Percentiles rank a stretch among this genome's conserved stretches.
Evolutionary conservation across 768 basidiomycete species (phyloP).

Genomic region (Polyporus arcularius): DNA sequence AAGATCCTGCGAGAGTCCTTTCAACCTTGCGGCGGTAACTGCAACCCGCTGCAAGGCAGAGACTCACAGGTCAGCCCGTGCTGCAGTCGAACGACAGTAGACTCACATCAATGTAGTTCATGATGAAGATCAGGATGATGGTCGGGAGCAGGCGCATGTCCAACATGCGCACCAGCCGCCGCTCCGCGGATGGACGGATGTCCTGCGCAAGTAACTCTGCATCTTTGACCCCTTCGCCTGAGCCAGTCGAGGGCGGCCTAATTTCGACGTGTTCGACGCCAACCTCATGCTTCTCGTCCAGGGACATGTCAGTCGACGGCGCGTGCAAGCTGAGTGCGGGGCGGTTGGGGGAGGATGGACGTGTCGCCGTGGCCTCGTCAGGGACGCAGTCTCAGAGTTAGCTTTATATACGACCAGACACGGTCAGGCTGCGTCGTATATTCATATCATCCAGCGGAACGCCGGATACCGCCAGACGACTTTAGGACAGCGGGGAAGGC

Average conservation of each 20-base stretch:
- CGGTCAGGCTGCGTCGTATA: not conserved
- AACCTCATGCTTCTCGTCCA: conserved; percentile 13
- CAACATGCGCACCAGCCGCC: conserved; percentile 53
- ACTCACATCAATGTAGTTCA: conserved; percentile 69
- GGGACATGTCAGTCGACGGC: conserved; percentile 3
- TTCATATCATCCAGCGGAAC: not conserved
- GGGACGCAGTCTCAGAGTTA: not conserved
- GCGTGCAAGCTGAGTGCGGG: not conserved
- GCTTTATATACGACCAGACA: not conserved
- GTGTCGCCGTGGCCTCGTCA: not conserved
- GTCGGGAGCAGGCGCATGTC: conserved; percentile 58
- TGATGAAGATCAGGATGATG: conserved; percentile 58
- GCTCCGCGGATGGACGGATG: conserved; percentile 30
- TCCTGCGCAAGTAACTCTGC: conserved; percentile 26
- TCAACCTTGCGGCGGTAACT: conserved; percentile 39
- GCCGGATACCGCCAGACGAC: not conserved
- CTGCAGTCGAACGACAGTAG: not conserved
- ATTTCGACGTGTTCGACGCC: conserved; percentile 7
- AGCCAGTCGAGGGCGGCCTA: not conserved
- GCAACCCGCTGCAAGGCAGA: conserved; percentile 35
- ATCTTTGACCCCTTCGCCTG: conserved; percentile 8
- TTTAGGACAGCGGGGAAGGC: not conserved
- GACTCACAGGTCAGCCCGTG: conserved; percentile 16
- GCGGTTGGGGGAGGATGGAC: not conserved
- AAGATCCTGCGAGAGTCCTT: conserved; percentile 43